Percentiles rank a stretch among this genome's conserved stretches.
These are phyloP conservation scores for Claviceps cyperi DNA, from an alignment of 2,329 filamentous ascomycete species.

Conservation along the genomic window DNA sequence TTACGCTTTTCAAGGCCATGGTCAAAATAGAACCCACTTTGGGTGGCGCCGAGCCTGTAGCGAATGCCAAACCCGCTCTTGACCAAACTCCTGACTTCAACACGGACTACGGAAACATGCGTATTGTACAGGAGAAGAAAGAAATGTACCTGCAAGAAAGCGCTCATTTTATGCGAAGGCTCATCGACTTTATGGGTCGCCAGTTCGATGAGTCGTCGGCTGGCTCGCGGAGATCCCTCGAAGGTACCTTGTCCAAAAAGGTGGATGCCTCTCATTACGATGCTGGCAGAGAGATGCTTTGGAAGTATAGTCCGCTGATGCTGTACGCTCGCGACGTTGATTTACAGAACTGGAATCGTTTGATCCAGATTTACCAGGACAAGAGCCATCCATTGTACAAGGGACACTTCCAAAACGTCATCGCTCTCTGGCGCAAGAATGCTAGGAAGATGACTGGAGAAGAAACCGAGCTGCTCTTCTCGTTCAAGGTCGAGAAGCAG, in stretches of 20 bases:
- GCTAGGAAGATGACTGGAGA: conserved; percentile 62
- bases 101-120: conserved; percentile 75
- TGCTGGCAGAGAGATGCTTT: conserved; percentile 56
- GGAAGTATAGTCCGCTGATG: conserved; percentile 78
- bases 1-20: conserved; percentile 83
- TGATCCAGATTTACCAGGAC: conserved; percentile 69
- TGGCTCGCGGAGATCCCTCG: conserved; percentile 51
- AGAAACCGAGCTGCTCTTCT: conserved; percentile 77
- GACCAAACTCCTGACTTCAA: conserved; percentile 40
- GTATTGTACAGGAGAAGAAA: conserved; percentile 86
- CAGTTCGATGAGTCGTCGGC: conserved; percentile 66
- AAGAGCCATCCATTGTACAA: conserved; percentile 66
- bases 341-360: conserved; percentile 61
- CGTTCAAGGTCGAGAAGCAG: conserved; percentile 69
- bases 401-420: conserved; percentile 65
- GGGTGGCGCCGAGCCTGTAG: conserved; percentile 34
- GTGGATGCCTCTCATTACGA: conserved; percentile 60
- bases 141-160: conserved; percentile 73
- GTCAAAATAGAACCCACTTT: conserved; percentile 80
- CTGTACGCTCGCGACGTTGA: conserved; percentile 82
- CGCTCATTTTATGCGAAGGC: conserved; percentile 58
- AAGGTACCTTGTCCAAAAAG: conserved; percentile 47
- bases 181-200: conserved; percentile 68
- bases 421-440: conserved; percentile 65
- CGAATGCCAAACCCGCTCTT: conserved; percentile 30